A percentile compares a stretch with the other conserved stretches of the same genome.
Evolutionary conservation across 2,329 filamentous ascomycete genomes (phyloP).

Genomic region (Thielaviopsis punctulata): DNA sequence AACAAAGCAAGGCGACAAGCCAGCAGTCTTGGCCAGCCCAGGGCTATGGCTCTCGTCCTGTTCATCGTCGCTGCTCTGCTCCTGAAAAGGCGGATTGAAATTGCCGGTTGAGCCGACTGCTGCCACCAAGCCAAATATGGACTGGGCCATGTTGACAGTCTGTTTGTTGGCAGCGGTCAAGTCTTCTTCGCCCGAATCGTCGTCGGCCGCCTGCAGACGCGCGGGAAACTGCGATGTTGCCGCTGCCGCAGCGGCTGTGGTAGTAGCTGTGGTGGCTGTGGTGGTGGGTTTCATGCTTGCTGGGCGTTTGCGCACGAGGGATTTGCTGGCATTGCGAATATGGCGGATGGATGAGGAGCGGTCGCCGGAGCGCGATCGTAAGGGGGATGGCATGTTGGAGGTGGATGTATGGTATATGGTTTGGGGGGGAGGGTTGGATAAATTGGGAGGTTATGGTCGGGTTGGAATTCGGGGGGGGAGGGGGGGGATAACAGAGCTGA

Average conservation of each 20-base stretch:
- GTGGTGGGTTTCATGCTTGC: slow-evolving; percentile 5
- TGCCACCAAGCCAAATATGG: slow-evolving; percentile 81
- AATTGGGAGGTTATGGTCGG: no score
- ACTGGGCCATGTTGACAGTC: slow-evolving; percentile 71
- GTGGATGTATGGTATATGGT: no score
- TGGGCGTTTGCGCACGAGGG: slow-evolving; percentile 1
- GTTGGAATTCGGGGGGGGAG: no score
- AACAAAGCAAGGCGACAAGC: no score
- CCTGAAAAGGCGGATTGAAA: slow-evolving; percentile 67
- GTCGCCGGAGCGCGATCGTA: neutral
- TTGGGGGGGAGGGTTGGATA: neutral
- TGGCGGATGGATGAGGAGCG: neutral
- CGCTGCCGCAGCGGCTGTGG: slow-evolving; percentile 9
- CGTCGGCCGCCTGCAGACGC: slow-evolving; percentile 31
- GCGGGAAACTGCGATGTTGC: slow-evolving; percentile 31
- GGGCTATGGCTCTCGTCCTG: slow-evolving; percentile 29
- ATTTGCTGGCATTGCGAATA: neutral
- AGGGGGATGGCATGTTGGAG: neutral
- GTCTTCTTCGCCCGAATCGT: slow-evolving; percentile 32
- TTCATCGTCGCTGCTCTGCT: slow-evolving; percentile 65
- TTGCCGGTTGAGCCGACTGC: slow-evolving; percentile 70
- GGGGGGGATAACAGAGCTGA: neutral
- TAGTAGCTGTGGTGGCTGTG: neutral
- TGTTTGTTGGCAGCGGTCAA: slow-evolving; percentile 26
- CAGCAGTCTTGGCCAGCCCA: slow-evolving; percentile 24